Evolutionary conservation across 371 early-diverging fungal species (phyloP).

Genomic region (Actinomortierella ambigua): DNA sequence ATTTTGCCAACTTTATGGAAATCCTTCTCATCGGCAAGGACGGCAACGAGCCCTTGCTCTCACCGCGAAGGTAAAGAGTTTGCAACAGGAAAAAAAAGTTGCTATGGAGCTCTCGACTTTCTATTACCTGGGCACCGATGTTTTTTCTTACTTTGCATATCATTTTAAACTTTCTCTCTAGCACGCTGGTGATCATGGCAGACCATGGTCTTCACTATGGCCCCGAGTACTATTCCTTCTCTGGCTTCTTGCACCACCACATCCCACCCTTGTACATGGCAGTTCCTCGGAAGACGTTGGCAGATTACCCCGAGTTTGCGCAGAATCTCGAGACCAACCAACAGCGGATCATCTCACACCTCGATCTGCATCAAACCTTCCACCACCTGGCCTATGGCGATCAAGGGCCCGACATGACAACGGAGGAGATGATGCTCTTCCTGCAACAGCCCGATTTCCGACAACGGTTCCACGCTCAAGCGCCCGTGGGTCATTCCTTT

Average conservation of each 20-base stretch:
- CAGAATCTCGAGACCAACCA: constrained; percentile 25
- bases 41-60: constrained; percentile 26
- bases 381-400: constrained; percentile 44
- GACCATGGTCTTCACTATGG: constrained; percentile 50
- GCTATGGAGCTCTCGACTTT: too few relatives aligned
- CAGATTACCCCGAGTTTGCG: constrained; percentile 21
- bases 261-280: constrained; percentile 44
- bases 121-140: too few relatives aligned
- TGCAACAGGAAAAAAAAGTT: too few relatives aligned
- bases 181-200: constrained; percentile 36
- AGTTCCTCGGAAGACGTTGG: constrained; percentile 24
- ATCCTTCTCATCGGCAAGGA: constrained; percentile 28
- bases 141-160: too few relatives aligned
- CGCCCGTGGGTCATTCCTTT: constrained; percentile 30
- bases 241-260: constrained; percentile 47
- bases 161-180: too few relatives aligned
- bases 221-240: constrained; percentile 36
- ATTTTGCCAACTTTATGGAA: constrained; percentile 15
- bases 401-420: neutral
- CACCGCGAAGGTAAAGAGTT: constrained; percentile 22
- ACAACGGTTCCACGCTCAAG: constrained; percentile 19
- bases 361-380: constrained; percentile 45
- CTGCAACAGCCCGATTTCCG: constrained; percentile 31
- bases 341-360: constrained; percentile 30
- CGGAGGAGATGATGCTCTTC: constrained; percentile 15